Percentiles rank a stretch among this genome's conserved stretches.
Evolutionary conservation across 345 rosid species (phyloP).

Genomic region (Lepidium africanum): DNA sequence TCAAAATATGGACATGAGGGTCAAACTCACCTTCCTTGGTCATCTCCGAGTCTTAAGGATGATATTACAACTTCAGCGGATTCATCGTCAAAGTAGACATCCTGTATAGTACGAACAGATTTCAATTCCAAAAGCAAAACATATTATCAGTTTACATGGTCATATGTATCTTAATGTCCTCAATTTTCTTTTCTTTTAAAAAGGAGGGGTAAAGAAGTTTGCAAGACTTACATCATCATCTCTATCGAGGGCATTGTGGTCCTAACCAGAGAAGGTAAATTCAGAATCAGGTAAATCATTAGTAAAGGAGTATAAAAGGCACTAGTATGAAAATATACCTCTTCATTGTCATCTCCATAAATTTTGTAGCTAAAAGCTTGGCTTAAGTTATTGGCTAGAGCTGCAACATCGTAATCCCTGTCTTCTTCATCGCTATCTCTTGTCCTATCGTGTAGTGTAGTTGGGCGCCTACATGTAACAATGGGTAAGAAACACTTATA

Average conservation of each 20-base stretch:
- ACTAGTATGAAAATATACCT: constrained; percentile 38
- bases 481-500: constrained; percentile 7
- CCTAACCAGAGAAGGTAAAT: constrained; percentile 40
- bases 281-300: background rate
- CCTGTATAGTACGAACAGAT: constrained; percentile 42
- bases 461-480: constrained; percentile 70
- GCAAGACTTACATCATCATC: constrained; percentile 73
- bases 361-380: constrained; percentile 92
- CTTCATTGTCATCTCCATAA: constrained; percentile 86
- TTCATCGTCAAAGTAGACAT: constrained; percentile 96
- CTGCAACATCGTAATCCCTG: constrained; percentile 91
- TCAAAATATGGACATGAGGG: background rate
- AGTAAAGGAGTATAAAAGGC: background rate
- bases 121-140: background rate
- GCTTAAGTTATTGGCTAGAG: constrained; percentile 84
- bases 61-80: constrained; percentile 98
- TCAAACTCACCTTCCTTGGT: constrained; percentile 88
- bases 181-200: no score
- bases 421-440: constrained; percentile 99
- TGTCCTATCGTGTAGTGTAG: constrained; percentile 89
- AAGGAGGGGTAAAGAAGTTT: background rate
- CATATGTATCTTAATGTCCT: background rate
- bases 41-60: constrained; percentile 95
- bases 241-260: constrained; percentile 60
- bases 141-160: background rate